Conservation (phyloP, 352 stramenopile genomes). For the Aphanomyces stellatus region DNA sequence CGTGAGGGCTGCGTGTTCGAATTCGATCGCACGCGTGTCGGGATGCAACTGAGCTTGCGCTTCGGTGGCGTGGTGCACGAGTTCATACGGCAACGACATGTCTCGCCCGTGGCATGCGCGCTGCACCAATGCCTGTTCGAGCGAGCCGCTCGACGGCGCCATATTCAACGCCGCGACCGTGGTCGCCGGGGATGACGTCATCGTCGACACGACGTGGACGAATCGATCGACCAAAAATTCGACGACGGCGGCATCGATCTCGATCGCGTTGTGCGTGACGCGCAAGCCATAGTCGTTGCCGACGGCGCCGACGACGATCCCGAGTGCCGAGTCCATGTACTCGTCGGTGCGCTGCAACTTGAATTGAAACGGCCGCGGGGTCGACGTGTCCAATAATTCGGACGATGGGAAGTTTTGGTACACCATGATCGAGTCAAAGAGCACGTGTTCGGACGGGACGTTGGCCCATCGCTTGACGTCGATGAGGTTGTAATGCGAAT, state of each 20-base stretch:
- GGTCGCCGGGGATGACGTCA: too few relatives aligned
- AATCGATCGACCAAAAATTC: too few relatives aligned
- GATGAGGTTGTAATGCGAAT: background rate
- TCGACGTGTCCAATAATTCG: background rate
- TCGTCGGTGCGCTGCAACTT: background rate
- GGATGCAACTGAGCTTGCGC: constrained; percentile 18
- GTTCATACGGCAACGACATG: background rate
- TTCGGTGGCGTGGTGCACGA: background rate
- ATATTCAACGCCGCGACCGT: background rate
- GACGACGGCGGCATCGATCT: too few relatives aligned
- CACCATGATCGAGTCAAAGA: background rate
- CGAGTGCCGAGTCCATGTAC: background rate
- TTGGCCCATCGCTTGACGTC: background rate
- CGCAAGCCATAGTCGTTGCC: too few relatives aligned
- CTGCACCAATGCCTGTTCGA: background rate
- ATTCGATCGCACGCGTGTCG: constrained; percentile 18
- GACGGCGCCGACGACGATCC: background rate
- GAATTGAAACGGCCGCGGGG: background rate
- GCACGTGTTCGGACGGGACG: background rate
- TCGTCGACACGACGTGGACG: too few relatives aligned
- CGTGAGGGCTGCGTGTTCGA: constrained; percentile 23
- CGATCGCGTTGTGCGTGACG: too few relatives aligned
- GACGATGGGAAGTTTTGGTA: background rate
- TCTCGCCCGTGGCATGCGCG: background rate
- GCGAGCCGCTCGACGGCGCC: background rate